These are phyloP conservation scores for Parietichytrium sp. DNA, from an alignment of 108 stramenopile species.

Conservation along the genomic window DNA sequence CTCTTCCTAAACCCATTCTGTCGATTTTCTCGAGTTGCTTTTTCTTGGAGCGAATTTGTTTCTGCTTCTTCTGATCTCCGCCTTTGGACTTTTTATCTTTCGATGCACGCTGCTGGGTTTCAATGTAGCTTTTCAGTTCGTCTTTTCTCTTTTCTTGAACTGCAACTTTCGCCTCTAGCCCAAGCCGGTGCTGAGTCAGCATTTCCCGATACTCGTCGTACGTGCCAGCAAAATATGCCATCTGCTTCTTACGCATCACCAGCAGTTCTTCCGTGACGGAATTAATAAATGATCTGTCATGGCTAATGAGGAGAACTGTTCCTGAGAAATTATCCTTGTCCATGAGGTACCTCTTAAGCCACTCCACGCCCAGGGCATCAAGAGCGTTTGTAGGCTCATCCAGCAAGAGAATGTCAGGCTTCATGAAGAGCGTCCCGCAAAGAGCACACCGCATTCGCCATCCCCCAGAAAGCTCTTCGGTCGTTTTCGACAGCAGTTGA, in stretches of 20 bases:
- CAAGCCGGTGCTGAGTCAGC: not conserved
- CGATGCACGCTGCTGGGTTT: not conserved
- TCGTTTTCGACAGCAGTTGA: slow-evolving; percentile 77
- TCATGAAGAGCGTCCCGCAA: slow-evolving; percentile 90
- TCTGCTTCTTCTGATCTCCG: slow-evolving; percentile 16
- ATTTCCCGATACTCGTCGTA: slow-evolving; percentile 10
- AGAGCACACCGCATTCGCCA: slow-evolving; percentile 97
- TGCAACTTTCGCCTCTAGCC: not conserved
- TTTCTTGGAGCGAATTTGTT: slow-evolving; percentile 28
- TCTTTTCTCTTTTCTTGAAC: not conserved
- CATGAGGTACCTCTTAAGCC: slow-evolving; percentile 79
- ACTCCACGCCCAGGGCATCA: slow-evolving; percentile 90
- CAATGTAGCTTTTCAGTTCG: not conserved
- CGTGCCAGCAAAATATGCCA: not conserved
- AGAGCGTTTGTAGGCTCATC: slow-evolving; percentile 73
- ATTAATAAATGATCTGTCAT: slow-evolving; percentile 43
- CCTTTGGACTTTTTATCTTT: not conserved
- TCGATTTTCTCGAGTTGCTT: slow-evolving; percentile 30
- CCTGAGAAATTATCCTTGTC: slow-evolving; percentile 30
- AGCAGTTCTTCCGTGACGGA: slow-evolving; percentile 10
- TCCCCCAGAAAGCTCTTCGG: slow-evolving; percentile 76
- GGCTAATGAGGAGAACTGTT: slow-evolving; percentile 40
- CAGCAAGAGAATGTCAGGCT: slow-evolving; percentile 77
- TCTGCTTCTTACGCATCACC: slow-evolving; percentile 6
- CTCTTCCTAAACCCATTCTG: not conserved